Base-by-base conservation (phyloP, 2,329 filamentous ascomycete genomes). In the Fusarium pseudonygamai region DNA sequence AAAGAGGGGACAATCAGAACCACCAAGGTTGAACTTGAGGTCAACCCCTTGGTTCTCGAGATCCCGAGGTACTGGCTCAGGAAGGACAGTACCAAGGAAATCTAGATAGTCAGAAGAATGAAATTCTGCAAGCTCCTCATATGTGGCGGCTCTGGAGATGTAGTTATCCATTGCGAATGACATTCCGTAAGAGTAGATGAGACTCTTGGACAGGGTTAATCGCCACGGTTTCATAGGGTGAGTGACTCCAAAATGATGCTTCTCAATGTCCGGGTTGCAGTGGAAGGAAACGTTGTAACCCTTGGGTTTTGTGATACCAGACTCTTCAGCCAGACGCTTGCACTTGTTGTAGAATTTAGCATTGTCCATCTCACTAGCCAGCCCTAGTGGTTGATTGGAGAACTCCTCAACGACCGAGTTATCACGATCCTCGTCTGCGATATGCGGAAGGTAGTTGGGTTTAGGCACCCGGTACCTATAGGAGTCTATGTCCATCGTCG, bases 201-300 rank as follows among this genome's bases (percentile, higher is more conserved):
- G 89, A 78, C 96, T 94, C 82, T 99, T 98, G 64, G 96, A 97
- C 62, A 99, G 88, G 22, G 95, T 98, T 73, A 99, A 86, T 40
- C 96, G 93, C 96, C 96, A 98, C 67, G 96, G 96, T 82, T 99
- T 99, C 96, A 99, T 99, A 26, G 96, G 96, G 85, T 99, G 96
- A 15, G 94, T 95, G 84, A 94, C 93, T 74, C 96, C 96, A 82
- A 99, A 99, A 82, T 99, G 96, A 83, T 98, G 96, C 80, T 93
- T 93, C 84, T 99, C 96, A 81, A 98, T 97, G 68, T 94, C 91
- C 4, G 95, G 93, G 79, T 98, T 98, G 84, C 95, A 94, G 82
- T 99, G 96, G 83, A 95, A 98, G 15, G 96, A 98, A 52, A 99
- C 96, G 37, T 89, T 95, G 84, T 97, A 95, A 75, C 95, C 95